Evolutionary conservation across 2,329 filamentous ascomycete species (phyloP).

Genomic region (Aspergillus novofumigatus): DNA sequence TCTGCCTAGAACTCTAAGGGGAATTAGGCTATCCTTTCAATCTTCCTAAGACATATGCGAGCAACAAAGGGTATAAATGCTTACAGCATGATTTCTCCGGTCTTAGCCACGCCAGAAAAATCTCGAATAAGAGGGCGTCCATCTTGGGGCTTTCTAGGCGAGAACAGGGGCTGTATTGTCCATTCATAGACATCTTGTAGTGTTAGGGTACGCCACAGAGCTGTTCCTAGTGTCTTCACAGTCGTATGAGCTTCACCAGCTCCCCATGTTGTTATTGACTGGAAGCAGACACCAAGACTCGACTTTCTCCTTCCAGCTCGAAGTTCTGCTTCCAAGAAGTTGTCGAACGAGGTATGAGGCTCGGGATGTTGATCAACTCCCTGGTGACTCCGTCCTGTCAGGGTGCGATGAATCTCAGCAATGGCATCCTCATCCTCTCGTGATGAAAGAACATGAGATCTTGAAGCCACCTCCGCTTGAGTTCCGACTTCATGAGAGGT

Average conservation of each 20-base stretch:
- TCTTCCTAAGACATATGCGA: background rate
- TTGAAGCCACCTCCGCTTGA: conserved; percentile 9
- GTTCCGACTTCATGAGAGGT: conserved; percentile 14
- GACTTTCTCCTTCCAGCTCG: conserved; percentile 61
- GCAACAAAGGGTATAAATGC: conserved; percentile 6
- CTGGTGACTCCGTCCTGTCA: conserved; percentile 20
- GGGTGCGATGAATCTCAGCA: conserved; percentile 27
- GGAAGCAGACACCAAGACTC: conserved; percentile 70
- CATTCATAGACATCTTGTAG: conserved; percentile 63
- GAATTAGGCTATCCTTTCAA: background rate
- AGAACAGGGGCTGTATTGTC: conserved; percentile 46
- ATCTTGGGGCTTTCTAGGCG: conserved; percentile 40
- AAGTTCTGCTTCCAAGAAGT: conserved; percentile 67
- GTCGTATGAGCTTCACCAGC: conserved; percentile 58
- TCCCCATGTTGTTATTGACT: conserved; percentile 67
- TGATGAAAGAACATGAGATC: conserved; percentile 25
- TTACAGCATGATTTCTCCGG: conserved; percentile 62
- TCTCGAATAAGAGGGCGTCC: conserved; percentile 56
- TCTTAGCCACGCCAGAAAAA: conserved; percentile 61
- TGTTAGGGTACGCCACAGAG: conserved; percentile 69
- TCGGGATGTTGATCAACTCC: conserved; percentile 21
- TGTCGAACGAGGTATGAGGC: conserved; percentile 59
- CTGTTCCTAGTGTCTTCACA: conserved; percentile 65
- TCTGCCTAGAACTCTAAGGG: conserved; percentile 53
- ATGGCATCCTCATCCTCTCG: conserved; percentile 28